Evolutionary conservation across 805 yeast genomes (phyloP), one percentile per base, ranked within the genome.

Genomic region (Pichia paraexigua): DNA sequence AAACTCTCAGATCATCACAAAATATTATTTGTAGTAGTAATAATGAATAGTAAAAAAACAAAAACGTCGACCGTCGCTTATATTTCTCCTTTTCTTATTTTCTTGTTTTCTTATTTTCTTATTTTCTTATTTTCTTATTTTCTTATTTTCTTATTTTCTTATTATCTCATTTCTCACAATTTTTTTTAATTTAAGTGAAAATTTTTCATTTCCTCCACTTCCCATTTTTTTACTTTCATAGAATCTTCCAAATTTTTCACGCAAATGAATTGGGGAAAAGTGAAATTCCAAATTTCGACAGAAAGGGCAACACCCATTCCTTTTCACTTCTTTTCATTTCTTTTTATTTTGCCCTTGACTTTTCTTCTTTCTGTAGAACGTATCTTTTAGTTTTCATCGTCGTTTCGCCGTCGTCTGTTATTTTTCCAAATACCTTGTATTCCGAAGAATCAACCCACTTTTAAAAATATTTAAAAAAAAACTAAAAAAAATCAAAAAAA

Each of bases 401-500:
- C 53, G 53, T 47, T 47, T 20, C 13, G 25, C 25, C 41, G 18
- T 21, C 48, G 50, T 44, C 48, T 18, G 42, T 41, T 43, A 48
- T 44, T 25, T 35, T 27, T 42, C 41, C 50, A 20, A 42, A 25
- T 42, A n/a, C 28, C 27, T 42, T 11, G 44, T 42, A 25, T 27
- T 27, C 27, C 32, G n/a, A 15, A 25, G 11, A 24, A 42, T 28
- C 30, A 42, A 27, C 22, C 44, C 27, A 15, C 7, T 42, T 24
- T 25, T 45, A 39, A 47, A 47, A 21, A 37, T 37, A 28, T 30
- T 25, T 27, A 40, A 52, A 54, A 54, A 54, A 54, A 54, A 52
- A 27, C 24, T n/a, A 44, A 54, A 55, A 55, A 55, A 55, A 55
- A 41, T 30, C 37, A 48, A 44, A 52, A 48, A 48, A 48, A 47